Evolutionary conservation across 176 grass and related monocot species (phyloP), one percentile per base, ranked within the genome.

Genomic region (Musa itinerans): DNA sequence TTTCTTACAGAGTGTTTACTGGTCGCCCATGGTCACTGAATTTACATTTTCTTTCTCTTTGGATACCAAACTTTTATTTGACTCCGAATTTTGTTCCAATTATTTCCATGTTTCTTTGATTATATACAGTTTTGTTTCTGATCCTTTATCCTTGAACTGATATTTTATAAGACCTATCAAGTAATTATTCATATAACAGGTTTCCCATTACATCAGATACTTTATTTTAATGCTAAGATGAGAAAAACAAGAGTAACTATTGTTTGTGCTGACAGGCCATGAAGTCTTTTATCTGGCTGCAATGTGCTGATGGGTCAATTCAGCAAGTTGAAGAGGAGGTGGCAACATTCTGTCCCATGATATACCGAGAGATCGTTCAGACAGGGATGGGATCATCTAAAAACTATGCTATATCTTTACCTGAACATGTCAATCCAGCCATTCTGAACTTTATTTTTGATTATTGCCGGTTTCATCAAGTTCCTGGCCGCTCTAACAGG

Each of bases 241-340:
- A 43, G 26, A 65, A 71, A 50, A 52, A 71, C 9, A 56, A 51
- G 9, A 56, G 9, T 19, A 16, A 27, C 20, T 17, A 19, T 2
- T 74, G 4, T 55, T 74, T 73, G 13, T 50, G 27, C 8, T 79
- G 63, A 67, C 87, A 99, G 96, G 91, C 86, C 1, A 86, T 99
- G 81, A 99, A 99, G 87, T 89, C 83, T 79, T 95, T 89, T 82
- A 89, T 99, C 71, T 99, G 96, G 96, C 89, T 99, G 81, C 89
- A 99, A 86, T 99, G 96, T 68, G 82, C 88, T 84, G 96, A 99
- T 87, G 96, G 96, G 81, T 99, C 96, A 51, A 99, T 99, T 79
- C 96, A 99, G 29, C 96, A 99, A 89, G 91, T 99, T 54, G 96
- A 99, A 79, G 96, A 95, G 74, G 96, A 99, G 79, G 91, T 95